Conservation (phyloP, 768 basidiomycete species). For the Cantharellus anzutake region DNA sequence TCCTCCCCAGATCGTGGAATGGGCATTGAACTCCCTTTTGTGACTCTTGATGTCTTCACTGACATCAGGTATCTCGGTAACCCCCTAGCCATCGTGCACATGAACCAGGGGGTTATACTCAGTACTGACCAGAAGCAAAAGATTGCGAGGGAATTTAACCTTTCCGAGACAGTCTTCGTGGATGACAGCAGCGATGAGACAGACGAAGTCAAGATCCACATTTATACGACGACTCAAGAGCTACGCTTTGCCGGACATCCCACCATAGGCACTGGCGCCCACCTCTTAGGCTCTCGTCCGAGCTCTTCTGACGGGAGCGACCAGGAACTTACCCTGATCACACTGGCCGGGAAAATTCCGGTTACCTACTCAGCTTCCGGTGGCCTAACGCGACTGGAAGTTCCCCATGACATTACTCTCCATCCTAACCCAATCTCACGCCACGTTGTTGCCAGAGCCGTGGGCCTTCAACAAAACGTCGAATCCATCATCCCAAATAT, state of each 20-base stretch:
- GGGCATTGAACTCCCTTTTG: conserved; percentile 4
- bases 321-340: not conserved
- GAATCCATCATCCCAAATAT: not conserved
- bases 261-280: not conserved
- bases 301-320: not conserved
- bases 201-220: not conserved
- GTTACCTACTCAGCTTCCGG: not conserved
- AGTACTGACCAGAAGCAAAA: conserved; percentile 3
- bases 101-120: conserved; percentile 4
- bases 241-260: not conserved
- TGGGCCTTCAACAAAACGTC: not conserved
- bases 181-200: not conserved
- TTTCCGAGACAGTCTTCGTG: conserved; percentile 13
- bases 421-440: not conserved
- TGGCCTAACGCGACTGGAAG: not conserved
- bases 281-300: not conserved
- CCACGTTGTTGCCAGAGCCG: not conserved
- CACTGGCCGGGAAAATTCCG: not conserved
- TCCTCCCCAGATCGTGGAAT: not conserved
- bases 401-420: not conserved
- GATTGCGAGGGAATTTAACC: conserved; percentile 14
- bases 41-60: conserved; percentile 19
- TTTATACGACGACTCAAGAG: not conserved
- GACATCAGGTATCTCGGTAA: conserved; percentile 15
- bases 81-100: conserved; percentile 17